phyloP scores from a whole-genome alignment of 2,329 filamentous ascomycete genomes.

The Periconia macrospinosa region DNA sequence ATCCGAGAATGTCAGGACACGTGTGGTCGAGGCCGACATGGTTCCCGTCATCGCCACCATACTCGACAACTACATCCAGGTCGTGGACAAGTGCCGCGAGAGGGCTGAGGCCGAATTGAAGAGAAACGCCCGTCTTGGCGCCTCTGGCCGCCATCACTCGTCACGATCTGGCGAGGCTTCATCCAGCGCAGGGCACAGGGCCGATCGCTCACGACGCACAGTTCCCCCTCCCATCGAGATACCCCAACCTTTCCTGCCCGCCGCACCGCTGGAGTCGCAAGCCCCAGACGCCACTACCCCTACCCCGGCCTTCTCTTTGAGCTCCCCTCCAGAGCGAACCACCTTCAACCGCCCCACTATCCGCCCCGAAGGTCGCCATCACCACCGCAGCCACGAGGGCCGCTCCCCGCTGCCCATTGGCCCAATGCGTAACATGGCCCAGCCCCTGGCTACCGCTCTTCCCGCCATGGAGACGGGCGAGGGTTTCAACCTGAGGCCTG shows the following conservation, averaged over 20 bases:
- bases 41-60: constrained; percentile 98
- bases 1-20: constrained; percentile 88
- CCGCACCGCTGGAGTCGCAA: constrained; percentile 54
- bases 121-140: constrained; percentile 52
- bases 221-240: constrained; percentile 85
- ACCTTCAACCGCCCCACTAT: constrained; percentile 60
- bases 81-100: constrained; percentile 88
- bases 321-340: constrained; percentile 72
- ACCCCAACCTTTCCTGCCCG: constrained; percentile 56
- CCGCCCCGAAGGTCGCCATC: constrained; percentile 55
- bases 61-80: constrained; percentile 96
- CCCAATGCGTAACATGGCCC: constrained; percentile 54
- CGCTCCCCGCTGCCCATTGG: constrained; percentile 28
- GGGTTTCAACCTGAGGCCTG: constrained; percentile 73
- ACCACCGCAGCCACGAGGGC: constrained; percentile 53
- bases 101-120: constrained; percentile 81
- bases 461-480: constrained; percentile 70
- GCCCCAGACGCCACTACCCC: constrained; percentile 60
- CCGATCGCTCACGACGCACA: constrained; percentile 65
- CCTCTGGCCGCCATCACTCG: constrained; percentile 44
- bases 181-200: constrained; percentile 43
- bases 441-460: constrained; percentile 68
- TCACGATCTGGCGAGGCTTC: constrained; percentile 43
- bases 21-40: constrained; percentile 98
- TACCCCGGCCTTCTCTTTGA: constrained; percentile 65